phyloP scores from a whole-genome alignment of 2,329 filamentous ascomycete species.

The Venturia asperata region DNA sequence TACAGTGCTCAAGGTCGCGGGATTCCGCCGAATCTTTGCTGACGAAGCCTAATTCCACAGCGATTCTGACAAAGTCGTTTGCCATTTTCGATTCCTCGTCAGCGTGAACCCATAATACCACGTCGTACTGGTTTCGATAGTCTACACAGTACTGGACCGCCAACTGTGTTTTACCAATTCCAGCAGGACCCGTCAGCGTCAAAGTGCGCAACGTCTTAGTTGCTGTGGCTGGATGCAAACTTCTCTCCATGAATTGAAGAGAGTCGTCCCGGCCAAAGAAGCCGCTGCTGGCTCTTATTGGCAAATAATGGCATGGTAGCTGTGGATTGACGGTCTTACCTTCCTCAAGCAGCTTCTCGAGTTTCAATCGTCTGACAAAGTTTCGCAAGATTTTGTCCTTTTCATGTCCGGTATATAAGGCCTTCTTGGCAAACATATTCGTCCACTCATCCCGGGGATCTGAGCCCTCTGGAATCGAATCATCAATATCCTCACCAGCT shows the following conservation, averaged over 20 bases:
- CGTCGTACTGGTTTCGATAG: slow-evolving; percentile 25
- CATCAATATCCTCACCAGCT: slow-evolving; percentile 5
- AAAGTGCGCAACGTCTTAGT: slow-evolving; percentile 2
- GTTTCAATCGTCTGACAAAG: not conserved
- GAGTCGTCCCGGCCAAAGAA: slow-evolving; percentile 15
- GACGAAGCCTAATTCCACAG: slow-evolving; percentile 25
- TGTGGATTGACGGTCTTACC: slow-evolving; percentile 8
- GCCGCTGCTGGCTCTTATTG: not conserved
- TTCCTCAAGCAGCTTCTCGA: slow-evolving; percentile 10
- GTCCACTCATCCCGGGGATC: slow-evolving; percentile 8
- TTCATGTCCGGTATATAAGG: not conserved
- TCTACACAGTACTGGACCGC: slow-evolving; percentile 33
- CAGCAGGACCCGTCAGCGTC: slow-evolving; percentile 18
- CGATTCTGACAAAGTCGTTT: slow-evolving; percentile 30
- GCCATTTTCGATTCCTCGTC: slow-evolving; percentile 30
- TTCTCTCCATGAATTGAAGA: slow-evolving; percentile 5
- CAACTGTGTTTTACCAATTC: slow-evolving; percentile 33
- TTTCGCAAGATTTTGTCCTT: not conserved
- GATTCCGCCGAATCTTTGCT: slow-evolving; percentile 18
- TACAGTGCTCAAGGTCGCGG: slow-evolving; percentile 18
- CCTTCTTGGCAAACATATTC: not conserved
- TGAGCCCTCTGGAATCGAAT: not conserved
- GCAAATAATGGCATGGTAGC: slow-evolving; percentile 11
- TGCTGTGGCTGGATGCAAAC: slow-evolving; percentile 8
- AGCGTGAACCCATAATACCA: slow-evolving; percentile 36